These are phyloP conservation scores for Metschnikowia proteae DNA, from an alignment of 805 yeast species.

Conservation along the genomic window DNA sequence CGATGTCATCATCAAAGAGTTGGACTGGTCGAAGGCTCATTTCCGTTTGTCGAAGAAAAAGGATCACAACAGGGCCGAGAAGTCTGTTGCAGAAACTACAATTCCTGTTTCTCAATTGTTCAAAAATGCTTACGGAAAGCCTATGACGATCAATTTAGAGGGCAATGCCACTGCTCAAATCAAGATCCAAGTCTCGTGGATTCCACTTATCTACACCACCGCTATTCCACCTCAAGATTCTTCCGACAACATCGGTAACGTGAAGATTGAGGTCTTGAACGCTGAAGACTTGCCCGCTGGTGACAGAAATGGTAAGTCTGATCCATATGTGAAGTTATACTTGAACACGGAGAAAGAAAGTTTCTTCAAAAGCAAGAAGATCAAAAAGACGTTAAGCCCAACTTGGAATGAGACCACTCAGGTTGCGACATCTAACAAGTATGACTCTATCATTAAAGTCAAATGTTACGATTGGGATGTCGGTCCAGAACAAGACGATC, in stretches of 20 bases:
- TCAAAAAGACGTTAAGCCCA: conserved; percentile 89
- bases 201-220: conserved; percentile 59
- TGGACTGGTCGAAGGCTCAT: conserved; percentile 65
- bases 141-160: conserved; percentile 51
- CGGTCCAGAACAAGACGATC: conserved; percentile 82
- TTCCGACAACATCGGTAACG: conserved; percentile 67
- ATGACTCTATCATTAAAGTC: conserved; percentile 53
- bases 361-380: conserved; percentile 70
- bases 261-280: conserved; percentile 55
- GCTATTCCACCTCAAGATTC: conserved; percentile 71
- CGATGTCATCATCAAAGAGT: conserved; percentile 72
- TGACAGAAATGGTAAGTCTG: conserved; percentile 91
- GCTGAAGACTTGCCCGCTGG: conserved; percentile 76
- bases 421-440: conserved; percentile 57
- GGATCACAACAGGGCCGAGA: conserved; percentile 52
- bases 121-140: conserved; percentile 59
- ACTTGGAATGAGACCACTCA: conserved; percentile 72
- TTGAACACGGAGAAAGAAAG: conserved; percentile 57
- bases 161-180: conserved; percentile 54
- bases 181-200: conserved; percentile 65
- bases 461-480: conserved; percentile 88
- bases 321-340: conserved; percentile 76
- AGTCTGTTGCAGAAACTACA: conserved; percentile 56
- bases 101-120: conserved; percentile 66
- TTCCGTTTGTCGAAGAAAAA: conserved; percentile 59